Base-by-base conservation (phyloP, 2,329 filamentous ascomycete genomes). In the Colletotrichum sp. region DNA sequence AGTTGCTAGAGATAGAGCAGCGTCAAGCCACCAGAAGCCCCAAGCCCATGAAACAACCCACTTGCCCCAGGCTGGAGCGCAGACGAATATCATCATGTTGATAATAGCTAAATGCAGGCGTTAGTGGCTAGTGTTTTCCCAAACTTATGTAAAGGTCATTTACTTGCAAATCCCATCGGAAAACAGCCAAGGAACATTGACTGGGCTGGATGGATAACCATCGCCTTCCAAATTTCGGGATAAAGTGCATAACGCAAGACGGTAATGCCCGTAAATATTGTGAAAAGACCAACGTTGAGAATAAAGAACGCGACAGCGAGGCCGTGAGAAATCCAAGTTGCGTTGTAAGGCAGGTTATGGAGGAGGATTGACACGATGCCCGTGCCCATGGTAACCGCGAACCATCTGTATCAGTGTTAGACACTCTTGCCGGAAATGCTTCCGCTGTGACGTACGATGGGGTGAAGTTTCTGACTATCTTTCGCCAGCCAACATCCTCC, bases 181-280 rank as follows among this genome's bases (percentile, higher is more conserved):
- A 94, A 89, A 0, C 92, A 93, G 0, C 91, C 93, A 5, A 95
- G 84, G 78, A 95, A 95, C 69, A 95, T 86, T 2, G 91, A 92
- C 80, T 95, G 92, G 2, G 89, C 89, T 1, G 92, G 92, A 80
- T 95, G 92, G 3, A 86, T 84, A 44, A 95, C 89, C 93, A 95
- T 94, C 18, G 89, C 90, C 0, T 75, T 80, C 89, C 92, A 95
- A 34, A 94, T 92, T 74, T 90, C 88, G 0, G 93, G 93, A 79
- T 93, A 95, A 2, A 94, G 79, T 0, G 85, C 85, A 79, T 95
- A 95, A 6, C 93, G 89, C 4, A 93, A 81, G 3, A 91, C 72
- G 2, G 90, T 92, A 62, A 93, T 87, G 8, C 84, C 74, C 24
- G 89, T 83, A 69, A 93, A 92, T 28, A 87, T 78, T 8, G 84